Percentiles rank a stretch among this genome's conserved stretches.
Conservation (phyloP, 495 filamentous ascomycete genomes). For the Hypoxylon rickii region DNA sequence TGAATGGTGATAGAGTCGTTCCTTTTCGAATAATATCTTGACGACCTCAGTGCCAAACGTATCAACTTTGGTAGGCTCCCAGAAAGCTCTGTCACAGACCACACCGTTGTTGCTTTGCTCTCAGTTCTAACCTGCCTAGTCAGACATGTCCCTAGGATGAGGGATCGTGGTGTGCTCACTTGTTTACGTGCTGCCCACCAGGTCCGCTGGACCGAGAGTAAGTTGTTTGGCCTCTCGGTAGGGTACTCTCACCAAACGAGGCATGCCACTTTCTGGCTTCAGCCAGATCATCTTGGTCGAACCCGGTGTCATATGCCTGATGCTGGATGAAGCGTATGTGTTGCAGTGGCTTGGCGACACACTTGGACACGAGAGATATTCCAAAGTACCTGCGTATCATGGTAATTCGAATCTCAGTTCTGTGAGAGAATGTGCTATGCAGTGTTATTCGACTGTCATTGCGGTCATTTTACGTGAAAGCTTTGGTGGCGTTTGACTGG, state of each 20-base stretch:
- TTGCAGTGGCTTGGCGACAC: not conserved
- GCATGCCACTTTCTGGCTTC: conserved; percentile 78
- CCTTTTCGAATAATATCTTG: conserved; percentile 70
- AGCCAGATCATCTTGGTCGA: conserved; percentile 63
- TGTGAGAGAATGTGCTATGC: too few relatives aligned
- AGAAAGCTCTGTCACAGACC: conserved; percentile 61
- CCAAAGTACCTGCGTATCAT: conserved; percentile 15
- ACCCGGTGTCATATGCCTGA: conserved; percentile 45
- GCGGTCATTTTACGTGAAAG: too few relatives aligned
- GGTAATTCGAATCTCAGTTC: not conserved
- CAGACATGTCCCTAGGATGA: conserved; percentile 10
- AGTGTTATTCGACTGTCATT: too few relatives aligned
- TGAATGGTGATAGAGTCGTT: conserved; percentile 58
- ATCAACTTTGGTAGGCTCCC: conserved; percentile 70
- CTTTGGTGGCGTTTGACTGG: too few relatives aligned
- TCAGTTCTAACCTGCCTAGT: conserved; percentile 68
- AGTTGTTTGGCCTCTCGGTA: conserved; percentile 71
- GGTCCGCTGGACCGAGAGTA: conserved; percentile 90
- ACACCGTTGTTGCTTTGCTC: conserved; percentile 81
- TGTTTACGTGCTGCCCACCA: conserved; percentile 96
- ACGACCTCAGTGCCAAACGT: conserved; percentile 63
- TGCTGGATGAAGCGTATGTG: conserved; percentile 27
- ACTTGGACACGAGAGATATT: not conserved
- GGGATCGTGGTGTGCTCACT: conserved; percentile 56
- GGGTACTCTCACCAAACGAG: conserved; percentile 61